Conservation (phyloP, 305 asterid species). For the Nicotiana rustica region DNA sequence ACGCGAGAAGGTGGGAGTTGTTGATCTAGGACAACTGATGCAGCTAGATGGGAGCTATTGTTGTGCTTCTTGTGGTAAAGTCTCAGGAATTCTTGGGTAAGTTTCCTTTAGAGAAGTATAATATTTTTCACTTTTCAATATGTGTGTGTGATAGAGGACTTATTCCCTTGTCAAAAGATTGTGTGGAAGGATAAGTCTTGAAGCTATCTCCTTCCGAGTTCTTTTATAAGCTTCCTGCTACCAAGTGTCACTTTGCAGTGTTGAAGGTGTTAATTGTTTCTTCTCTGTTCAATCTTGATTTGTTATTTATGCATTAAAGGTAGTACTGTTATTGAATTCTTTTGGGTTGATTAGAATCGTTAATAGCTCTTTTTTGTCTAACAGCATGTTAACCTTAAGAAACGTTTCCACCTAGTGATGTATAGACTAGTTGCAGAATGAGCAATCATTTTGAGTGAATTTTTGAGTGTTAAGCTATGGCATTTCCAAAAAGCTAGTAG, state of each 20-base stretch:
- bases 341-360: conserved; percentile 1
- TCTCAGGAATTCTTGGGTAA: conserved; percentile 91
- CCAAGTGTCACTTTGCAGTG: conserved; percentile 24
- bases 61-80: conserved; percentile 96
- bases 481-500: conserved; percentile 21
- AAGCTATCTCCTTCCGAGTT: conserved; percentile 24
- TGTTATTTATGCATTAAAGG: neutral
- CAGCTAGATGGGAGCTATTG: conserved; percentile 96
- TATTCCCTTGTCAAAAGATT: conserved; percentile 21
- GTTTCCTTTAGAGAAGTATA: conserved; percentile 37
- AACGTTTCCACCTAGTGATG: neutral
- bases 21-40: conserved; percentile 82
- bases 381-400: neutral
- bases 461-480: conserved; percentile 3
- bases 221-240: conserved; percentile 8
- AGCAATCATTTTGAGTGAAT: conserved; percentile 19
- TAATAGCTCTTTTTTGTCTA: neutral
- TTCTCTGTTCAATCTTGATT: conserved; percentile 26
- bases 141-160: conserved; percentile 11
- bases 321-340: conserved; percentile 27
- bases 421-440: neutral
- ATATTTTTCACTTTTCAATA: neutral
- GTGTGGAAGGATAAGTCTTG: conserved; percentile 21
- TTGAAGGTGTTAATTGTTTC: conserved; percentile 21
- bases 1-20: conserved; percentile 87